A percentile compares a stretch with the other conserved stretches of the same genome.
Conservation (phyloP, 345 rosid species). For the Kandelia obovata region DNA sequence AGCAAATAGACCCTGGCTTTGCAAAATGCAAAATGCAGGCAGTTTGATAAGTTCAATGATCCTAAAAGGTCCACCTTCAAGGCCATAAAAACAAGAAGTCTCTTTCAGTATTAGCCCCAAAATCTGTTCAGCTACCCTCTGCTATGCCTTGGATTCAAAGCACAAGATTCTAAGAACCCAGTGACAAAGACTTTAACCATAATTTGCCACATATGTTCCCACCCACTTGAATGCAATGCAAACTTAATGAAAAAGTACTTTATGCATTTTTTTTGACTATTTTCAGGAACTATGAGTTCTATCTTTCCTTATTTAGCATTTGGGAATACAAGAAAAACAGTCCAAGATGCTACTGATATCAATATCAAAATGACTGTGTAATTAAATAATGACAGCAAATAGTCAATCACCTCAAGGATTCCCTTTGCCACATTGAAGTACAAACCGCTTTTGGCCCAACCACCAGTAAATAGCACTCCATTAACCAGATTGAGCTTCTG, state of each 20-base stretch:
- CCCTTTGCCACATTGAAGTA: constrained; percentile 46
- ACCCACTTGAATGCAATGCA: too few relatives aligned
- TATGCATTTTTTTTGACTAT: too few relatives aligned
- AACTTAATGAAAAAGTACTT: too few relatives aligned
- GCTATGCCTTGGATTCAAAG: not conserved
- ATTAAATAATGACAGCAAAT: not conserved
- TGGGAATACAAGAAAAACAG: too few relatives aligned
- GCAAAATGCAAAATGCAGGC: too few relatives aligned
- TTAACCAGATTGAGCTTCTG: constrained; percentile 82
- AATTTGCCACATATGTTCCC: too few relatives aligned
- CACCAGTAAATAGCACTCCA: constrained; percentile 85
- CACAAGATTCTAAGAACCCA: not conserved
- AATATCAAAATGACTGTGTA: not conserved
- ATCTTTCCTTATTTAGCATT: too few relatives aligned
- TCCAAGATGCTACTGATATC: too few relatives aligned
- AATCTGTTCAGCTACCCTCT: not conserved
- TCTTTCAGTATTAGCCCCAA: not conserved
- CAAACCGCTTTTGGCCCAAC: constrained; percentile 79
- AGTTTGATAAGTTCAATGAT: not conserved
- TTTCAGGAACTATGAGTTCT: too few relatives aligned
- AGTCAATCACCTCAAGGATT: constrained; percentile 45
- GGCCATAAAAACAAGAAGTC: not conserved
- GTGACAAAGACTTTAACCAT: too few relatives aligned
- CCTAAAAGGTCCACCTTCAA: not conserved
- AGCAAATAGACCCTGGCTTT: not conserved